These are phyloP conservation scores for Diplodia scrobiculata DNA, from an alignment of 2,329 filamentous ascomycete species.

Conservation along the genomic window DNA sequence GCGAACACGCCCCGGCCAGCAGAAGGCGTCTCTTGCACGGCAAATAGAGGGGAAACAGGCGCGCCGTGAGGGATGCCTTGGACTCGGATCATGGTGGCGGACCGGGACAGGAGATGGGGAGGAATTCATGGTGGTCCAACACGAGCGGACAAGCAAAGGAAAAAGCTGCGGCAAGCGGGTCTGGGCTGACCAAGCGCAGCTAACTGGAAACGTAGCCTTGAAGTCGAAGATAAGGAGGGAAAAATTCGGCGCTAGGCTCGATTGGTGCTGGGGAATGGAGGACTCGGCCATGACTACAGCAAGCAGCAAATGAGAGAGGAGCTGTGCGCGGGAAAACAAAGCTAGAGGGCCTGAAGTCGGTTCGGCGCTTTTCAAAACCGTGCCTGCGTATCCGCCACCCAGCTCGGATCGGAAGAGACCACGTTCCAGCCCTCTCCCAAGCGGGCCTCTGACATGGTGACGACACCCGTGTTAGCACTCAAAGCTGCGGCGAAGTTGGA, in stretches of 20 bases:
- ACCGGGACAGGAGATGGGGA: too few species aligned
- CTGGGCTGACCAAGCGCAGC: constrained; percentile 11
- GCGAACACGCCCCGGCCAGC: constrained; percentile 53
- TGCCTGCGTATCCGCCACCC: constrained; percentile 9
- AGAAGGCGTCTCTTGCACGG: constrained; percentile 46
- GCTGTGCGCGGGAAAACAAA: background rate
- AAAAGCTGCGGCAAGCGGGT: constrained; percentile 7
- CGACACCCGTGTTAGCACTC: background rate
- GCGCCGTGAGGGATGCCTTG: constrained; percentile 12
- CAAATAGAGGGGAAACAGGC: constrained; percentile 38
- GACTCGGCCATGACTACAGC: constrained; percentile 13
- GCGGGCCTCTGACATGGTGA: constrained; percentile 19
- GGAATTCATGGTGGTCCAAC: constrained; percentile 11
- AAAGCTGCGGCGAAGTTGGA: background rate
- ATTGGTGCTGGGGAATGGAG: constrained; percentile 11
- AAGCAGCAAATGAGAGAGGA: constrained; percentile 21
- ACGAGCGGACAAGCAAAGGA: background rate
- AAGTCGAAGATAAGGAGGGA: constrained; percentile 18
- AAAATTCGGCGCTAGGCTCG: constrained; percentile 10
- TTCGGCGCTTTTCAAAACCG: constrained; percentile 21
- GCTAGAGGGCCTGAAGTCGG: constrained; percentile 12
- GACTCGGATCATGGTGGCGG: background rate
- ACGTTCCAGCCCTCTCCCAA: constrained; percentile 18
- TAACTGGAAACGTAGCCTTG: background rate
- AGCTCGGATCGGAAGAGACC: constrained; percentile 19